Conservation (phyloP, 2,329 filamentous ascomycete species). For the Colletotrichum tropicicola region DNA sequence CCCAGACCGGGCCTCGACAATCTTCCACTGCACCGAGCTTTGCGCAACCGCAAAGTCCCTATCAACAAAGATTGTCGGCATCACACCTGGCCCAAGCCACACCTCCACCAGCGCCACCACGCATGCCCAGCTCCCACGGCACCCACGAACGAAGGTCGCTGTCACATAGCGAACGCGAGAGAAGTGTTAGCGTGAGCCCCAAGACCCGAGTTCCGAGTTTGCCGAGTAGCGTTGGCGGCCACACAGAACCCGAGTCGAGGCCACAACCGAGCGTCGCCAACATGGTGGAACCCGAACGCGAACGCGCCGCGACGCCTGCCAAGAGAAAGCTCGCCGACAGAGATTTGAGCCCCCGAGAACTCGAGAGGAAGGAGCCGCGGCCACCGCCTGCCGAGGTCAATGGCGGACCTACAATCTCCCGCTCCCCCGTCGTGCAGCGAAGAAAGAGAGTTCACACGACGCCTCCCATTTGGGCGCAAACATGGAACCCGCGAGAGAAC, state of each 20-base stretch:
- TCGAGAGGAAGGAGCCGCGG: slow-evolving; percentile 58
- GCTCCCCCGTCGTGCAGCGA: slow-evolving; percentile 38
- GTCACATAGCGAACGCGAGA: slow-evolving; percentile 71
- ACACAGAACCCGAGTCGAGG: slow-evolving; percentile 29
- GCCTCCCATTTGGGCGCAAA: slow-evolving; percentile 60
- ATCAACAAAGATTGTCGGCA: slow-evolving; percentile 59
- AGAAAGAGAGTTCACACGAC: slow-evolving; percentile 51
- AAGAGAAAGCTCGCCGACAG: slow-evolving; percentile 60
- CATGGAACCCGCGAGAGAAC: slow-evolving; percentile 43
- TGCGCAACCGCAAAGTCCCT: slow-evolving; percentile 67
- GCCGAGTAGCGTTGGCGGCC: slow-evolving; percentile 50
- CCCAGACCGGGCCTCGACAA: slow-evolving; percentile 53
- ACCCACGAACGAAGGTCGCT: slow-evolving; percentile 61
- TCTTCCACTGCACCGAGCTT: slow-evolving; percentile 49
- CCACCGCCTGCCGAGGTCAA: slow-evolving; percentile 61
- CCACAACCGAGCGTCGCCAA: slow-evolving; percentile 24
- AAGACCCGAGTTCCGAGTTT: slow-evolving; percentile 72
- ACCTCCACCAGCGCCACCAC: slow-evolving; percentile 44
- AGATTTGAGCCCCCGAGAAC: slow-evolving; percentile 58
- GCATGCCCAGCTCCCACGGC: slow-evolving; percentile 49
- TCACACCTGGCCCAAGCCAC: slow-evolving; percentile 34
- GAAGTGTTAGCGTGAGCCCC: slow-evolving; percentile 80
- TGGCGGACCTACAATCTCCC: slow-evolving; percentile 40
- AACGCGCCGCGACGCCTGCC: slow-evolving; percentile 48
- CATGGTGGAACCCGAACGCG: slow-evolving; percentile 40